Evolutionary conservation across 441 rosid genomes (phyloP), one percentile per base, ranked within the genome.

Genomic region (Euphorbia schlechtendalii): DNA sequence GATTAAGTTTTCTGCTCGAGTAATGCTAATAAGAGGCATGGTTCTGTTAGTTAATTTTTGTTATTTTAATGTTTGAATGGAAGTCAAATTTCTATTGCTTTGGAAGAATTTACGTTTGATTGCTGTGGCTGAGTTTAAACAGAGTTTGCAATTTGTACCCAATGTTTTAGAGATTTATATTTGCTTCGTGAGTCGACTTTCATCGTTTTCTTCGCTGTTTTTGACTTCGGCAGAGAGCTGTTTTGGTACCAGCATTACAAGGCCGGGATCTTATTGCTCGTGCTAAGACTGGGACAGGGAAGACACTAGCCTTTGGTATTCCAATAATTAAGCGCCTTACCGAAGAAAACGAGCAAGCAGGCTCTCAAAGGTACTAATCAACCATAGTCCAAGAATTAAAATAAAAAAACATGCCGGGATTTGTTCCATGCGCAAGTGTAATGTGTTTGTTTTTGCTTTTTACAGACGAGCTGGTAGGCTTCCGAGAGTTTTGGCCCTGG

Each of bases 211-310:
- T 27, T 36, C 17, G 34, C 53, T 32, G 52, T 41, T 30, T 64
- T 43, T 68, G 27, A 52, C 61, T 49, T 27, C 36, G 45, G 58
- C 57, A 94, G 99, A 89, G 99, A 70, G 99, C 97, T 75, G 99
- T 94, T 67, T 66, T 90, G 27, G 64, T 78, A 55, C 99, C 99
- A 17, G 97, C 97, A 1, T 81, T 94, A 7, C 75, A 94, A 84
- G 99, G 97, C 58, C 78, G 86, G 63, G 99, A 94, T 57, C 61
- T 94, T 51, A 94, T 94, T 70, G 99, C 96, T 74, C 97, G 99
- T 71, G 99, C 99, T 1, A 94, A 94, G 84, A 94, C 99, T 25
- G 97, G 99, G 69, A 94, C 99, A 38, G 99, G 99, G 30, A 94
- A 94, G 89, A 94, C 97, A 25, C 74, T 94, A 71, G 99, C 99